A percentile compares a stretch with the other conserved stretches of the same genome.
Evolutionary conservation across 306 rosid species (phyloP).

Genomic region (Neltuma alba): DNA sequence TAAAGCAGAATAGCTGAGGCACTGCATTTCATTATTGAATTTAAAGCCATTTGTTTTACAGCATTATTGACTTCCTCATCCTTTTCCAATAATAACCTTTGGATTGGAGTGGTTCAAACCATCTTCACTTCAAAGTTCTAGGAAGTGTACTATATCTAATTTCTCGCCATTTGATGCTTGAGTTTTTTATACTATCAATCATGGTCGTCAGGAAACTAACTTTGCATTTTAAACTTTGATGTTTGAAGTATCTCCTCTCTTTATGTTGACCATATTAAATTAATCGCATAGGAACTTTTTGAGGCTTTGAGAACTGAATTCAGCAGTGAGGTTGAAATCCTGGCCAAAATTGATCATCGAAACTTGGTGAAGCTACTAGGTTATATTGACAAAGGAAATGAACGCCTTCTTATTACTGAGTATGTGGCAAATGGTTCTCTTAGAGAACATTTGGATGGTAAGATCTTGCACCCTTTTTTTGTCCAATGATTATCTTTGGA

Average conservation of each 20-base stretch:
- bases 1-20: neutral
- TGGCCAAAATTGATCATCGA: constrained; percentile 94
- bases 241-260: constrained; percentile 13
- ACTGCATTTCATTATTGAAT: neutral
- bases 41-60: neutral
- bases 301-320: constrained; percentile 84
- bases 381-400: constrained; percentile 79
- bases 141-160: neutral
- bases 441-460: constrained; percentile 98
- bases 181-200: neutral
- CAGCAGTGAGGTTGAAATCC: constrained; percentile 83
- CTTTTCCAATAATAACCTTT: neutral
- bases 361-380: constrained; percentile 93
- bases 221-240: neutral
- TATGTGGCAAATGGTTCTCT: constrained; percentile 88
- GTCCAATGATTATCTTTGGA: constrained; percentile 19
- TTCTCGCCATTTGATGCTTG: neutral
- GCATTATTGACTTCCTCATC: neutral
- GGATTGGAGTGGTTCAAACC: neutral
- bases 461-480: constrained; percentile 38
- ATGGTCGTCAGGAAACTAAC: neutral
- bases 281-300: constrained; percentile 64
- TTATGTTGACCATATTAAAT: constrained; percentile 34
- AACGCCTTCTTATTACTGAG: constrained; percentile 89
- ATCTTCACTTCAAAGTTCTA: neutral